Base-by-base conservation (phyloP, 108 stramenopile species). In the Pseudonitzschia multiseries region DNA sequence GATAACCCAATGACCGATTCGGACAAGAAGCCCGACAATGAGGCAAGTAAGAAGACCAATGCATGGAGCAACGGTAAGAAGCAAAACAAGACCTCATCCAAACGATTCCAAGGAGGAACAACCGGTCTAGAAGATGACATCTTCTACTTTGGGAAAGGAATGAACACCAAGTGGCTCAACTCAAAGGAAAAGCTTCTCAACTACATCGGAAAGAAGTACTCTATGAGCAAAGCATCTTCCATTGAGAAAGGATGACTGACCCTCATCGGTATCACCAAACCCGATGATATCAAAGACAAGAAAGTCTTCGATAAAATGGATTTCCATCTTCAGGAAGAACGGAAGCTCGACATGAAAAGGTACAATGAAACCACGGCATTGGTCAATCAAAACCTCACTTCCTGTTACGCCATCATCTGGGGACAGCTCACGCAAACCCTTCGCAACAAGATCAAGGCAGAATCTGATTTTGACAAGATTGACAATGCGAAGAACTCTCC, bases 71-170 rank as follows among this genome's bases (percentile, higher is more conserved):
- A n/a, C n/a, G n/a, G n/a, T n/a, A 52, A 18, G 13, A 52, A 52
- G 17, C 8, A 52, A 9, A 21, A 52, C 17, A 21, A 52, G 4
- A 17, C 8, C 52, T n/a, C n/a, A 5, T 15, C 8, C 13, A 52
- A 52, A 17, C 17, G n/a, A 9, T 60, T 60, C 15, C 18, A 60
- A 29, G 59, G 59, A 26, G 26, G 15, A 15, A 60, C 59, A 2
- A 29, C 18, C 3, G 59, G 31, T 28, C 28, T 60, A 10, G 59
- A 60, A 29, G 15, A 29, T 6, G 10, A 60, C 31, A 28, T 60
- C 59, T 60, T 32, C 28, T 29, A 29, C 59, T 60, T 28, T 15
- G 59, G 59, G 13, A 24, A 60, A 15, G 59, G 59, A 29, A 60
- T n/a, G n/a, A n/a, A n/a, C n/a, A n/a, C n/a, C n/a, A n/a, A n/a